Conservation (phyloP, 495 filamentous ascomycete genomes). For the Neurospora sublineolata region DNA sequence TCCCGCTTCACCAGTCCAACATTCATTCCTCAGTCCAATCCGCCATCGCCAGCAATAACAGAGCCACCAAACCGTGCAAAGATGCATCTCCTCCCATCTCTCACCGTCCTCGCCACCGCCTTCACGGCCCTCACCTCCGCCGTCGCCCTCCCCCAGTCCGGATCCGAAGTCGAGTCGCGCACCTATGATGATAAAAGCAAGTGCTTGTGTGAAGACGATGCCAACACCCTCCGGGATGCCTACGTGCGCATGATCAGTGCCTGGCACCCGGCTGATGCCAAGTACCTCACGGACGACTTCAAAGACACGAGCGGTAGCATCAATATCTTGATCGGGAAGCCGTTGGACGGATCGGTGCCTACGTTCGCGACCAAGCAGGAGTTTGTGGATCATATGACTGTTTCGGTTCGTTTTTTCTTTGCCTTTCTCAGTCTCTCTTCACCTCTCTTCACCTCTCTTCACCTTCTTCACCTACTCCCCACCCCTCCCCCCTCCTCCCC, state of each 20-base stretch:
- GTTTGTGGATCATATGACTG: conserved; percentile 13
- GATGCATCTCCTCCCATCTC: conserved; percentile 8
- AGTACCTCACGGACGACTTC: conserved; percentile 14
- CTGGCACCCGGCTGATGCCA: conserved; percentile 16
- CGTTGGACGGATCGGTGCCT: conserved; percentile 7
- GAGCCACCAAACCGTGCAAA: neutral
- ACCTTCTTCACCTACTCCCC: neutral
- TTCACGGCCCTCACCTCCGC: neutral
- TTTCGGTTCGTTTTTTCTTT: neutral
- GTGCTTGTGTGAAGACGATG: conserved; percentile 12
- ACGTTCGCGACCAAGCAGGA: conserved; percentile 19
- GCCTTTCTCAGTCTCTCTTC: neutral
- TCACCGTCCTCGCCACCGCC: conserved; percentile 1
- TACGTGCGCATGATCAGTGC: conserved; percentile 16
- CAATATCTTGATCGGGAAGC: conserved; percentile 17
- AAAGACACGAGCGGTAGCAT: conserved; percentile 21
- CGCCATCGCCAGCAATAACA: neutral
- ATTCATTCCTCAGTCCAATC: neutral
- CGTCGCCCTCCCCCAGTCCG: neutral
- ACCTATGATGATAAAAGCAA: neutral
- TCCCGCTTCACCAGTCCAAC: neutral
- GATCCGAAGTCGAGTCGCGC: neutral
- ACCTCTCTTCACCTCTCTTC: neutral
- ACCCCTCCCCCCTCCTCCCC: too few relatives aligned
- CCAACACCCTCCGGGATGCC: conserved; percentile 9